Evolutionary conservation across 2,329 filamentous ascomycete genomes (phyloP).

Genomic region (Endocalyx cinctus): DNA sequence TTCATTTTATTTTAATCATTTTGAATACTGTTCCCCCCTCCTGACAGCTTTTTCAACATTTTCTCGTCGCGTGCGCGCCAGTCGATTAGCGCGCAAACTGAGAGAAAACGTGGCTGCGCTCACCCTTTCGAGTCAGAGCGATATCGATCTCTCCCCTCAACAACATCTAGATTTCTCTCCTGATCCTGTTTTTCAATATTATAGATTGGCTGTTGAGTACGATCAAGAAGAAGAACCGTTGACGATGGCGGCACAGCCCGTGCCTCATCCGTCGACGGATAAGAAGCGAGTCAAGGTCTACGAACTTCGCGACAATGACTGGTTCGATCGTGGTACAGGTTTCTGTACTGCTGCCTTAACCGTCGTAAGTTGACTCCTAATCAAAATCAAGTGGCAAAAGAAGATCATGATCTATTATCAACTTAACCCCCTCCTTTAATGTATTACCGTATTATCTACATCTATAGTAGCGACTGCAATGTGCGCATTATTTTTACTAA

Average conservation of each 20-base stretch:
- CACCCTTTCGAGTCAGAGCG: constrained; percentile 49
- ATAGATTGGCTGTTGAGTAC: constrained; percentile 45
- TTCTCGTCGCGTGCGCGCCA: constrained; percentile 26
- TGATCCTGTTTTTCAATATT: constrained; percentile 47
- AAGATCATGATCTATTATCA: too few species aligned
- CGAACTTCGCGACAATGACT: constrained; percentile 97
- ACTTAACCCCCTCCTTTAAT: too few species aligned
- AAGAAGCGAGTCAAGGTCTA: constrained; percentile 94
- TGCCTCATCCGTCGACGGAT: constrained; percentile 64
- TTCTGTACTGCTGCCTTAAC: constrained; percentile 80
- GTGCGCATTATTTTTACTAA: too few species aligned
- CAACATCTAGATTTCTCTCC: constrained; percentile 55
- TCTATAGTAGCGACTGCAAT: too few species aligned
- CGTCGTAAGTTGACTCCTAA: too few species aligned
- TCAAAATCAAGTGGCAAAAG: too few species aligned
- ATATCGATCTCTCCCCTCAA: constrained; percentile 54
- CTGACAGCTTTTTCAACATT: too few species aligned
- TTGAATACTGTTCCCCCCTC: constrained; percentile 1
- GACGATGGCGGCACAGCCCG: constrained; percentile 66
- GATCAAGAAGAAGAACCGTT: constrained; percentile 53
- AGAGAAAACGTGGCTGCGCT: constrained; percentile 49
- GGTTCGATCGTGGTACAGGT: constrained; percentile 95
- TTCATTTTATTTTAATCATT: not conserved
- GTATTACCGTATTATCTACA: too few species aligned
- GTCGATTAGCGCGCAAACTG: constrained; percentile 27